Conservation (phyloP, 2,329 filamentous ascomycete genomes). For the Stagonosporopsis cucurbitacearum region DNA sequence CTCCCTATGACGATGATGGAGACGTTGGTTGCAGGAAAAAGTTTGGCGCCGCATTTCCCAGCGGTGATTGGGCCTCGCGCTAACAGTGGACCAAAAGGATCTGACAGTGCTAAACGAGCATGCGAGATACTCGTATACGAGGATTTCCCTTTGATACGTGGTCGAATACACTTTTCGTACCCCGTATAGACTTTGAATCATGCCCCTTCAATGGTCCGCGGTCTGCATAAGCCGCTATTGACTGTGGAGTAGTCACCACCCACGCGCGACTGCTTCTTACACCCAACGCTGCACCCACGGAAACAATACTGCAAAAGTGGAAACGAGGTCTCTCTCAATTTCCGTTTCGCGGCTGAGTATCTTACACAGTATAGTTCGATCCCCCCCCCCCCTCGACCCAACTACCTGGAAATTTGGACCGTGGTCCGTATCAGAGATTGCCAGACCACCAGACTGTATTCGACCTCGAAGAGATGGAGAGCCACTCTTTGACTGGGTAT, state of each 20-base stretch:
- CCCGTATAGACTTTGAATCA: neutral
- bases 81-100: neutral
- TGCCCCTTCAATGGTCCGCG: neutral
- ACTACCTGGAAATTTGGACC: too few species aligned
- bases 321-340: neutral
- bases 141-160: neutral
- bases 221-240: neutral
- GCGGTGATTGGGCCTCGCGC: slow-evolving; percentile 6
- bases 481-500: neutral
- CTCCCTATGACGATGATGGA: slow-evolving; percentile 19
- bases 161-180: neutral
- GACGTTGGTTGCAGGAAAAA: slow-evolving; percentile 7
- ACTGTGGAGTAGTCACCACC: slow-evolving; percentile 1
- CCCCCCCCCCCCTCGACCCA: too few species aligned
- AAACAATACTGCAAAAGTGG: neutral
- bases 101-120: slow-evolving; percentile 4
- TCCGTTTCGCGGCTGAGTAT: neutral
- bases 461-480: neutral
- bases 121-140: slow-evolving; percentile 2
- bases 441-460: neutral
- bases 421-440: neutral
- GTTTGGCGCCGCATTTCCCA: slow-evolving; percentile 8
- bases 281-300: neutral
- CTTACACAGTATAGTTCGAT: too few species aligned
- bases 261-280: neutral